Conservation (phyloP, 2,329 filamentous ascomycete genomes). For the Trichoderma koningii region DNA sequence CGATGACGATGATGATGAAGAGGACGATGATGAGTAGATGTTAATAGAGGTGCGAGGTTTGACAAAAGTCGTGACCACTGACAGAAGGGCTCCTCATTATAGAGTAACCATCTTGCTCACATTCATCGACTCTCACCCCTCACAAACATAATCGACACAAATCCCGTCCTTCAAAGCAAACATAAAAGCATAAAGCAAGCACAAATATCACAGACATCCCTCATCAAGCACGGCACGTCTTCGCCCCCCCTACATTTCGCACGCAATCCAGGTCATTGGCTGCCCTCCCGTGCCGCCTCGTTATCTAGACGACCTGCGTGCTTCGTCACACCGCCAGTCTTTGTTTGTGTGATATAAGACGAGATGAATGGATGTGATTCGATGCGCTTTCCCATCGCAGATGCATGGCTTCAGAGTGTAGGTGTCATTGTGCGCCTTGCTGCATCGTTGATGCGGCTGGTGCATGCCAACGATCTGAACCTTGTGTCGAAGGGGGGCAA, state of each 20-base stretch:
- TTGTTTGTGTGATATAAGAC: neutral
- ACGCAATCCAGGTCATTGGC: neutral
- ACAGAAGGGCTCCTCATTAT: neutral
- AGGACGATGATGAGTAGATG: neutral
- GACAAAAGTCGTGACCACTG: neutral
- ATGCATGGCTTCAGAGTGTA: too few relatives aligned
- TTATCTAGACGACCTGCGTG: neutral
- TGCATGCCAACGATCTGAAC: neutral
- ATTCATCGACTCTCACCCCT: neutral
- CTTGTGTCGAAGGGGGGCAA: too few relatives aligned
- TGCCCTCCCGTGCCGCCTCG: neutral
- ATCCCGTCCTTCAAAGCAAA: neutral
- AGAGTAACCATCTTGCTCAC: neutral
- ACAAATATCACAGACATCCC: neutral
- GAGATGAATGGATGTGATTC: neutral
- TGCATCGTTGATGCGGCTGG: neutral
- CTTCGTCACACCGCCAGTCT: slow-evolving; percentile 19
- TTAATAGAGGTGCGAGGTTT: too few relatives aligned
- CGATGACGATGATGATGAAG: neutral
- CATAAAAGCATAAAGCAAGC: neutral
- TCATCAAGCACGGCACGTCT: neutral
- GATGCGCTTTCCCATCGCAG: neutral
- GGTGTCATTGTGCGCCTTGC: neutral
- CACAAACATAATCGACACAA: neutral
- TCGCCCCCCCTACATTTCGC: neutral